Base-by-base conservation (phyloP, 495 filamentous ascomycete genomes). In the Daldinia caldariorum region DNA sequence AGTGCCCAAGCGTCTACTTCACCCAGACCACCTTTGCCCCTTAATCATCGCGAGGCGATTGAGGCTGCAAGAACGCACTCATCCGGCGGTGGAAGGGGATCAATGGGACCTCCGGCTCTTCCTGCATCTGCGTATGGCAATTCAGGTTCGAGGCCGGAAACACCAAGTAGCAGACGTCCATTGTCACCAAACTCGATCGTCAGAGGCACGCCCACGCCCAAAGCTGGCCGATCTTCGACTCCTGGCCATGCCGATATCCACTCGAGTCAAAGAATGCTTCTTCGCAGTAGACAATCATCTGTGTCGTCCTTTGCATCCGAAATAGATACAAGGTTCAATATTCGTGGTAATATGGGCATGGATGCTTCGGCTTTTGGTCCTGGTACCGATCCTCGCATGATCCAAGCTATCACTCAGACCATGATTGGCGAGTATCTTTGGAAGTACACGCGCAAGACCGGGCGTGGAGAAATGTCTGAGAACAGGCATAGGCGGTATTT, bases 351-450 rank as follows among this genome's bases (percentile, higher is more conserved):
- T 47, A 83, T 83, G 71, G 81, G 85, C 49, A 81, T 86, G 16
- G 84, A 89, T 60, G 79, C 88, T 13, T 82, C 88, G 12, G 89
- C 87, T 34, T 79, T 90, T 43, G 84, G 86, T 3, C 77, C 85
- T 35, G 85, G 84, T 38, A 97, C 94, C 0, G 95, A 99, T 79
- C 94, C 95, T 57, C 90, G 95, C 67, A 98, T 99, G 93, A 98
- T 99, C 63, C 94, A 98, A 83, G 95, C 95, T 49, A 97, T 99
- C 67, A 98, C 96, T 6, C 95, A 99, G 79, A 99, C 95, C 10
- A 99, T 99, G 95, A 98, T 98, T 75, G 95, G 95, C 58, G 95
- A 99, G 75, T 97, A 94, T 78, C 86, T 98, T 14, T 99, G 95
- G 95, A 99, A 99, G 76, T 99, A 99, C 79, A 98, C 94, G 1